These are phyloP conservation scores for Beauveria medogensis DNA, from an alignment of 2,329 filamentous ascomycete genomes.

Conservation along the genomic window DNA sequence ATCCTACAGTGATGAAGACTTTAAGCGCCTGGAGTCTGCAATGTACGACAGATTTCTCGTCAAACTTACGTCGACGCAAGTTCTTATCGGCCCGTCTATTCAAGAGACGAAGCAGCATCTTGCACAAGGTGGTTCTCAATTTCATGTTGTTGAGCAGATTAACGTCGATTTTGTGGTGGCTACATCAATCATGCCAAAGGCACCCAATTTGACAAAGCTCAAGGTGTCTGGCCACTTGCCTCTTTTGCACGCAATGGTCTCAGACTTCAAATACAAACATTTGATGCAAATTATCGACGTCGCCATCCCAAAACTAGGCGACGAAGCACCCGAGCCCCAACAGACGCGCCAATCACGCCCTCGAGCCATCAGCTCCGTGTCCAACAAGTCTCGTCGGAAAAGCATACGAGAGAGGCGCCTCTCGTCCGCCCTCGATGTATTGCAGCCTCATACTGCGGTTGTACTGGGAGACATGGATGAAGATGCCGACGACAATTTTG, in stretches of 20 bases:
- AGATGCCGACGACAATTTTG: constrained; percentile 57
- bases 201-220: constrained; percentile 84
- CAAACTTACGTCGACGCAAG: constrained; percentile 88
- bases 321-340: constrained; percentile 24
- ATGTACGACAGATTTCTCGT: constrained; percentile 98
- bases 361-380: constrained; percentile 37
- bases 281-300: constrained; percentile 95
- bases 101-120: constrained; percentile 82
- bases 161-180: constrained; percentile 97
- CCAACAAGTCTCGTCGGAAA: constrained; percentile 37
- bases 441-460: constrained; percentile 64
- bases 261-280: constrained; percentile 93
- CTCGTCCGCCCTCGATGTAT: constrained; percentile 67
- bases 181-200: constrained; percentile 92
- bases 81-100: constrained; percentile 89
- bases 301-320: constrained; percentile 74
- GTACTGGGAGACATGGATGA: constrained; percentile 71
- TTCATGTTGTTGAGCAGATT: constrained; percentile 93
- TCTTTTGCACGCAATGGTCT: constrained; percentile 82
- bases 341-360: constrained; percentile 29
- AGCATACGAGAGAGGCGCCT: constrained; percentile 43
- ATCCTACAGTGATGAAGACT: constrained; percentile 81
- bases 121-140: constrained; percentile 57
- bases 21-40: constrained; percentile 75
- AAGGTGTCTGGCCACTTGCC: constrained; percentile 87